Base-by-base conservation (phyloP, 2,329 filamentous ascomycete genomes). In the Talaromyces sp. region DNA sequence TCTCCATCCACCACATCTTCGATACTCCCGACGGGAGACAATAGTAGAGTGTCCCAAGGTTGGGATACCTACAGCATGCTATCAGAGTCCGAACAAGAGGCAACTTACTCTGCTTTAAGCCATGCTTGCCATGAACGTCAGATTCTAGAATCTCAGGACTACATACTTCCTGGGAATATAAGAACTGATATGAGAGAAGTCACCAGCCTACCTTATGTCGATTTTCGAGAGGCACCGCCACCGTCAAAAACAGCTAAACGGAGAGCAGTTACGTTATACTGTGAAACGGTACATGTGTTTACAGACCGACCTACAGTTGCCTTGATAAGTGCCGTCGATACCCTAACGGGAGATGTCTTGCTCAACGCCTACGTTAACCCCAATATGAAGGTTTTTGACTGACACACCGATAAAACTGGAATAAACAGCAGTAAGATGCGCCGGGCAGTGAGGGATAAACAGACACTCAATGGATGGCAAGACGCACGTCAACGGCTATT, bases 271-370 rank as follows among this genome's bases (percentile, higher is more conserved):
- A 75, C 71, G 0, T 64, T 82, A 8, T 80, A 82, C 63, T 82
- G 80, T 61, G 80, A 82, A 65, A 81, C 81, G 79, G 78, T 78
- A 5, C 69, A 66, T 14, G 66, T 78, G 0, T 58, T 43, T 2
- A 64, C 70, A 10, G 69, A 71, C 3, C 51, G 43, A 11, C 26
- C 63, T 43, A 73, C 73, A 61, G 62, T 75, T 3, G 75, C 76
- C n/a, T 72, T 70, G 11, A 56, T 80, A 10, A 74, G 69, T 29
- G 76, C 69, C 8, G 68, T 79, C 38, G 80, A 83, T 66, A 78
- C 77, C 55, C 58, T 82, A 29, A 80, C 78, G 3, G 79, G 79
- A 7, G 73, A 77, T n/a, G 62, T 78, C 2, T 67, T 83, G 17
- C 71, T 83, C 27, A 67, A 82, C 62, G 67, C 65, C 12, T 73